phyloP scores from a whole-genome alignment of 495 filamentous ascomycete species.

The Hypoxylon cercidicola region DNA sequence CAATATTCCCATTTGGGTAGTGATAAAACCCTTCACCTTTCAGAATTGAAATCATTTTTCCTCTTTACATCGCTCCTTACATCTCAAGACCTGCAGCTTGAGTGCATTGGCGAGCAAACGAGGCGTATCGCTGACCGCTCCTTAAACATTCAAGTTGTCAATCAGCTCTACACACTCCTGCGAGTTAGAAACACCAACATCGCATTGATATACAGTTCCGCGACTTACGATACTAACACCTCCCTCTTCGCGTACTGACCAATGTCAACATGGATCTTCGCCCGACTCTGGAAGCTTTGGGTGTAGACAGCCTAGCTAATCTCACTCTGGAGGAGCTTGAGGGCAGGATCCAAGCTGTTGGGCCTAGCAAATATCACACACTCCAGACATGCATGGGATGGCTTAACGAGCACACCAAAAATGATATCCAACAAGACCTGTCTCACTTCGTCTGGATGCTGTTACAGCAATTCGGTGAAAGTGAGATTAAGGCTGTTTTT shows the following conservation, averaged over 20 bases:
- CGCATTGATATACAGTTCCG: too few relatives aligned
- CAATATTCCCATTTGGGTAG: not conserved
- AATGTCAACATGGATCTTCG: too few relatives aligned
- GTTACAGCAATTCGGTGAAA: conserved; percentile 14
- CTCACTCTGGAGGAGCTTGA: conserved; percentile 39
- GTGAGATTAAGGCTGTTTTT: conserved; percentile 36
- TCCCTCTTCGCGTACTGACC: too few relatives aligned
- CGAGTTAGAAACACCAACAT: not conserved
- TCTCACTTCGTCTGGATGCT: not conserved
- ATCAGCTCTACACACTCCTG: not conserved
- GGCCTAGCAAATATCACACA: conserved; percentile 15
- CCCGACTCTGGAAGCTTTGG: too few relatives aligned
- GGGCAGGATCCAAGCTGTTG: too few relatives aligned
- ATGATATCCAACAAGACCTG: conserved; percentile 39
- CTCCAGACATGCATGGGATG: conserved; percentile 45
- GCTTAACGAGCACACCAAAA: conserved; percentile 47
- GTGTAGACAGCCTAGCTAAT: not conserved
- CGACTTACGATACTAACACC: too few relatives aligned
- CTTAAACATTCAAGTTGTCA: not conserved
- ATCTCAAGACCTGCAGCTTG: conserved; percentile 9
- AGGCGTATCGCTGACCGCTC: not conserved
- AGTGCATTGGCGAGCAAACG: conserved; percentile 12
- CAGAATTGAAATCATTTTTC: not conserved
- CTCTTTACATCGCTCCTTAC: not conserved
- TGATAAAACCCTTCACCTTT: not conserved